A percentile compares a stretch with the other conserved stretches of the same genome.
Conservation (phyloP, 148 eudicot species). For the Arctostaphylos glauca region DNA sequence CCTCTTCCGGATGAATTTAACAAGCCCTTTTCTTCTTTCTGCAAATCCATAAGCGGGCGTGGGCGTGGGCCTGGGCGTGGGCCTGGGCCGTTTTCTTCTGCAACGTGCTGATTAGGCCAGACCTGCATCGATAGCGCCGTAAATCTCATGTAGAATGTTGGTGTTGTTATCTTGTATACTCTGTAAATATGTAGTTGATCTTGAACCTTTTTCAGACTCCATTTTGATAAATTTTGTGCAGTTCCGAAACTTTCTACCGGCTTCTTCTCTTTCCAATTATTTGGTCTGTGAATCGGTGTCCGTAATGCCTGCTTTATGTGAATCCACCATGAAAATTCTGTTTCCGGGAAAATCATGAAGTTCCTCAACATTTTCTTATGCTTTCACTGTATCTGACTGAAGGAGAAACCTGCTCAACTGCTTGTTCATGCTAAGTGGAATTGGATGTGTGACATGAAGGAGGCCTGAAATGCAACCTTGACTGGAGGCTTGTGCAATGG, state of each 20-base stretch:
- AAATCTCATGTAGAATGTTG: neutral
- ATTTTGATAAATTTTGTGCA: neutral
- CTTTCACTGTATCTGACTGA: neutral
- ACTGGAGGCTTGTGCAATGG: neutral
- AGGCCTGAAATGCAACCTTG: neutral
- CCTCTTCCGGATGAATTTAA: constrained; percentile 58
- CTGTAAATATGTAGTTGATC: neutral
- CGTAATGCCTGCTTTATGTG: neutral
- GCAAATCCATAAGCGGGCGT: constrained; percentile 38
- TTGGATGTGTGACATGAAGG: neutral
- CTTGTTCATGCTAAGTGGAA: too few species aligned
- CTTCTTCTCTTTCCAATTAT: neutral
- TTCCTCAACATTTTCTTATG: neutral
- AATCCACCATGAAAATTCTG: neutral
- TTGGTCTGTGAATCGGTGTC: neutral
- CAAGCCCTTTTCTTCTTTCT: constrained; percentile 55
- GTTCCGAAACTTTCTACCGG: neutral
- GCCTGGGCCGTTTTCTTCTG: constrained; percentile 16
- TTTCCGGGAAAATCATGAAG: neutral
- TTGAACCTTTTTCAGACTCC: neutral
- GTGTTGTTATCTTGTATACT: neutral
- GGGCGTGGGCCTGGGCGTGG: neutral
- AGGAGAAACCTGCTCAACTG: neutral
- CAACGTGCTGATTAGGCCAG: constrained; percentile 11
- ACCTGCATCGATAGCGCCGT: neutral